Evolutionary conservation across 1,284 basidiomycete species (phyloP).

Genomic region (Chiua sp.): DNA sequence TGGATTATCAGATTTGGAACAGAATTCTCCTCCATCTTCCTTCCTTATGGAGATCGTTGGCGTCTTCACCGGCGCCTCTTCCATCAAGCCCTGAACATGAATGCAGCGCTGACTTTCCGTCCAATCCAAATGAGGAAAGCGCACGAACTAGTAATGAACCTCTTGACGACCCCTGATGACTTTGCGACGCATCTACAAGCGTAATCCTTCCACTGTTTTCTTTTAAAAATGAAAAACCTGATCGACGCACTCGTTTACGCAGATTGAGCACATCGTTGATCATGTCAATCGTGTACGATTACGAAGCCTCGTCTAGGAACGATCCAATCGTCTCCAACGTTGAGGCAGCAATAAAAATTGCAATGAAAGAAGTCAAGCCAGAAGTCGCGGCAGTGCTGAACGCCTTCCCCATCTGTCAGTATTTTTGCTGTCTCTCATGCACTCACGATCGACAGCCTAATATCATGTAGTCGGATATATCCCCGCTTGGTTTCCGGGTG

Average conservation of each 20-base stretch:
- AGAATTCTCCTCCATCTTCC: too few relatives aligned
- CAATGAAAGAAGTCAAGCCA: constrained; percentile 10
- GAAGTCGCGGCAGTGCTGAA: constrained; percentile 8
- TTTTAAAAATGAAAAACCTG: neutral
- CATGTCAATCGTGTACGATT: constrained; percentile 20
- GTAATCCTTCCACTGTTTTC: neutral
- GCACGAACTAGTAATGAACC: constrained; percentile 9
- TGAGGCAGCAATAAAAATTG: constrained; percentile 12
- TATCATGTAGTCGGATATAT: constrained; percentile 2
- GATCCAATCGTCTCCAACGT: constrained; percentile 1
- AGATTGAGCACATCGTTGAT: constrained; percentile 11
- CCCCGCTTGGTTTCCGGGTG: constrained; percentile 13
- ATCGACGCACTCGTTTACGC: neutral
- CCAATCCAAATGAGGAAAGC: neutral
- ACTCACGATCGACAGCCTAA: neutral
- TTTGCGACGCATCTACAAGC: constrained; percentile 12
- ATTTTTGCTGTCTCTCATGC: neutral
- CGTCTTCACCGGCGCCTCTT: too few relatives aligned
- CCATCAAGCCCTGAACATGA: too few relatives aligned
- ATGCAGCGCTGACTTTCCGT: too few relatives aligned
- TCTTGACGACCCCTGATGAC: constrained; percentile 3
- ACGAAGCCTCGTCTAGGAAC: neutral
- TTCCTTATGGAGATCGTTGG: too few relatives aligned
- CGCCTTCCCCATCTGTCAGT: constrained; percentile 17
- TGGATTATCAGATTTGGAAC: too few relatives aligned